A percentile compares a stretch with the other conserved stretches of the same genome.
phyloP scores from a whole-genome alignment of 1,139 yeast species.

The Pichia sp. region DNA sequence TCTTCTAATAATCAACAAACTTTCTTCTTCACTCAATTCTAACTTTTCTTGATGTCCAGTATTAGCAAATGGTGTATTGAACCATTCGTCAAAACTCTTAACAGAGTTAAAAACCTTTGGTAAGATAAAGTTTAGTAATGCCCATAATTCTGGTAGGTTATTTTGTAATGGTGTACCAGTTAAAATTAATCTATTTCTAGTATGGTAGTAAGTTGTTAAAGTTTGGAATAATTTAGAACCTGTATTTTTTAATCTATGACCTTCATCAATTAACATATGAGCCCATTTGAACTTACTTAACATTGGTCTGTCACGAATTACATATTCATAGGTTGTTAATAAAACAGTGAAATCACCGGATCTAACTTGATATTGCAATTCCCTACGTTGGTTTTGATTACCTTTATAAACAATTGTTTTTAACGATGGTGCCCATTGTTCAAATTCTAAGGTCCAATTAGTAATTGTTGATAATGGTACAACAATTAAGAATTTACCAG shows the following conservation, averaged over 20 bases:
- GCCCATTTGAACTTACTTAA: constrained; percentile 68
- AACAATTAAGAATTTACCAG: constrained; percentile 70
- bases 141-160: constrained; percentile 81
- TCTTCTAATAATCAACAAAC: constrained; percentile 87
- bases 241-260: constrained; percentile 81
- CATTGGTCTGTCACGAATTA: constrained; percentile 66
- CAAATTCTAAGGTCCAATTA: constrained; percentile 80
- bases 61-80: constrained; percentile 77
- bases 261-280: constrained; percentile 86
- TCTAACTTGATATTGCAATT: constrained; percentile 54
- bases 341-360: constrained; percentile 68
- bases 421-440: constrained; percentile 78
- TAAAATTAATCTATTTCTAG: constrained; percentile 69
- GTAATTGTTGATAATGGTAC: constrained; percentile 81
- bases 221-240: constrained; percentile 68
- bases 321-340: constrained; percentile 73
- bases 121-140: constrained; percentile 66
- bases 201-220: constrained; percentile 63
- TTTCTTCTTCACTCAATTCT: constrained; percentile 85
- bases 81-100: constrained; percentile 85
- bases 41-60: constrained; percentile 78
- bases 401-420: constrained; percentile 70
- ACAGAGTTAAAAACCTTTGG: constrained; percentile 81
- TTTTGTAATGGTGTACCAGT: constrained; percentile 88
- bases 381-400: constrained; percentile 62